Evolutionary conservation across 1,139 yeast species (phyloP), one percentile per base, ranked within the genome.

Genomic region (Scheffersomyces quercinus): DNA sequence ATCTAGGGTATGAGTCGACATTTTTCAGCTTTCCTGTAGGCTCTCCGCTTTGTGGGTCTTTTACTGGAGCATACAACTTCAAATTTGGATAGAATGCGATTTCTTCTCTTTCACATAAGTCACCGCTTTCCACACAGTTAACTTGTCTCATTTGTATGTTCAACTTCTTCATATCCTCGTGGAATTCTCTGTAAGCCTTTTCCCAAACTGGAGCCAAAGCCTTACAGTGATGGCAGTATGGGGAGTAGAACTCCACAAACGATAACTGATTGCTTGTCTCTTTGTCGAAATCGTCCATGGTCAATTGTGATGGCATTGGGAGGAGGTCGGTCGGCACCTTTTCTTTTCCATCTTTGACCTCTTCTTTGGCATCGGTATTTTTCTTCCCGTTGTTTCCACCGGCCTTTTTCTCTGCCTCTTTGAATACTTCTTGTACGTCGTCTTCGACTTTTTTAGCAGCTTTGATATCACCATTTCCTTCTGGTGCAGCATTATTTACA

Each of bases 41-140:
- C 14, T 53, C 49, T 1, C 70, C 70, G 7, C 55, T 55, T 43
- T 45, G 70, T 68, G 48, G 43, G 36, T 65, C 64, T 32, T 50
- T 53, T 14, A 67, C 66, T 0, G 89, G 85, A 1, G 81, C 79
- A 59, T 85, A 86, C 8, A 86, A 64, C 46, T 85, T 67, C 32
- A 86, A 64, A 37, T 70, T 67, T 9, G 95, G 95, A 54, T 75
- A 86, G 29, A 68, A 70, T 14, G 49, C 58, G 36, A 87, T 75
- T 9, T 72, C 70, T 61, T 87, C 89, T 24, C 81, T 65, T 12
- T 68, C 73, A 62, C 95, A 86, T 41, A 86, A 67, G 59, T 86
- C 93, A 9, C 90, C 91, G 59, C 81, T 78, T 39, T 76, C 83
- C 15, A 83, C 72, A 67, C 95, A 87, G 58, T 86, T 79, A 16